Evolutionary conservation across 2,329 filamentous ascomycete genomes (phyloP), one percentile per base, ranked within the genome.

Genomic region (Raffaelea deltoideospora): DNA sequence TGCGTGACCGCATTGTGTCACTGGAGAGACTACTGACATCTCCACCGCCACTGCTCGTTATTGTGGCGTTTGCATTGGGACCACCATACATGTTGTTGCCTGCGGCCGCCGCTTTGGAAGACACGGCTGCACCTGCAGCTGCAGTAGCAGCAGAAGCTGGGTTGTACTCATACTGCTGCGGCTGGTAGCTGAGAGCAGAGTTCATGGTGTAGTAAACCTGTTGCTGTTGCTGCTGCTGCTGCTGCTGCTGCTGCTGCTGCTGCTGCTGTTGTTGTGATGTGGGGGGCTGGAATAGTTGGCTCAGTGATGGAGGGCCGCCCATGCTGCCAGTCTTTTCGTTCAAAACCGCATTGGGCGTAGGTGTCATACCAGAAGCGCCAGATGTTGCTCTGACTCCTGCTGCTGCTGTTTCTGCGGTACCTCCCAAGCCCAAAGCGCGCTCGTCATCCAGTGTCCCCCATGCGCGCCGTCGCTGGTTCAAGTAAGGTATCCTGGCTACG

Each of bases 401-500:
- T n/a, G n/a, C n/a, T n/a, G n/a, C n/a, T n/a, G n/a, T n/a, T n/a
- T n/a, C n/a, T n/a, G n/a, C n/a, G n/a, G n/a, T n/a, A n/a, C n/a
- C n/a, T n/a, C n/a, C n/a, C n/a, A n/a, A n/a, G n/a, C n/a, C n/a
- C n/a, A n/a, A n/a, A n/a, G n/a, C n/a, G n/a, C n/a, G n/a, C n/a
- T n/a, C 40, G 15, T 53, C 51, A 2, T 51, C 50, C 15, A 60
- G 47, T 6, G 48, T 49, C 38, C 55, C 43, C 52, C 52, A 54
- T 5, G 43, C 36, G 26, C 41, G 34, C 15, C 40, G 43, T 5
- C 43, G 41, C 10, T 43, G 44, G 7, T 41, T 50, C 15, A 62
- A 40, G 34, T 60, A 56, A 1, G 61, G 56, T 0, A 64, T 41
- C 28, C 50, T 56, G 34, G 48, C 48, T 5, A 51, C 41, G 6